A percentile compares a stretch with the other conserved stretches of the same genome.
phyloP scores from a whole-genome alignment of 179 eudicot species.

The Amaranthus tricolor region DNA sequence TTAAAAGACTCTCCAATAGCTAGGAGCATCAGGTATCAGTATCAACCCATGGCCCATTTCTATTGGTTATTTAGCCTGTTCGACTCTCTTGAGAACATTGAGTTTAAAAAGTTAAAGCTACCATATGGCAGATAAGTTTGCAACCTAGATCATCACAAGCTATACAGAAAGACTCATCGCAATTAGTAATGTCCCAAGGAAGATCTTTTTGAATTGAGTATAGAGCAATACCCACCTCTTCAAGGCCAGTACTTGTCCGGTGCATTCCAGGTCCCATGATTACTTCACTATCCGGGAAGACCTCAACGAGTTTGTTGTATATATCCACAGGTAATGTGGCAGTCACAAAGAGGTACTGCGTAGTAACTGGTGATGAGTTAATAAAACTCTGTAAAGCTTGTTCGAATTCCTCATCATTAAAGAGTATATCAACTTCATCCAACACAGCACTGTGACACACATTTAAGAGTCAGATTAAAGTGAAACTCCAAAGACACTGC shows the following conservation, averaged over 20 bases:
- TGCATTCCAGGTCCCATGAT: slow-evolving; percentile 97
- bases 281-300: slow-evolving; percentile 87
- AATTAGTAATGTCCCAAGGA: not conserved
- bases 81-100: no score
- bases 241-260: slow-evolving; percentile 84
- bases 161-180: not conserved
- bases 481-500: slow-evolving; percentile 3
- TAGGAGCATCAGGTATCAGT: no score
- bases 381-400: slow-evolving; percentile 68
- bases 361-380: slow-evolving; percentile 57
- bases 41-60: no score
- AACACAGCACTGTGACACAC: slow-evolving; percentile 65
- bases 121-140: not conserved
- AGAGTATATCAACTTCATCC: slow-evolving; percentile 96
- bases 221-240: slow-evolving; percentile 56
- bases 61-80: no score
- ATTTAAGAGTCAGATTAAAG: slow-evolving; percentile 9
- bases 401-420: slow-evolving; percentile 78
- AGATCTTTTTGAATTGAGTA: slow-evolving; percentile 2
- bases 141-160: not conserved
- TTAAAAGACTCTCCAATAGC: not conserved
- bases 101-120: not conserved
- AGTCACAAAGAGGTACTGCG: slow-evolving; percentile 92
- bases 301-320: slow-evolving; percentile 78
- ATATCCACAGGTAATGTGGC: slow-evolving; percentile 87